These are phyloP conservation scores for Metschnikowia picachoensis DNA, from an alignment of 805 yeast species.

Conservation along the genomic window DNA sequence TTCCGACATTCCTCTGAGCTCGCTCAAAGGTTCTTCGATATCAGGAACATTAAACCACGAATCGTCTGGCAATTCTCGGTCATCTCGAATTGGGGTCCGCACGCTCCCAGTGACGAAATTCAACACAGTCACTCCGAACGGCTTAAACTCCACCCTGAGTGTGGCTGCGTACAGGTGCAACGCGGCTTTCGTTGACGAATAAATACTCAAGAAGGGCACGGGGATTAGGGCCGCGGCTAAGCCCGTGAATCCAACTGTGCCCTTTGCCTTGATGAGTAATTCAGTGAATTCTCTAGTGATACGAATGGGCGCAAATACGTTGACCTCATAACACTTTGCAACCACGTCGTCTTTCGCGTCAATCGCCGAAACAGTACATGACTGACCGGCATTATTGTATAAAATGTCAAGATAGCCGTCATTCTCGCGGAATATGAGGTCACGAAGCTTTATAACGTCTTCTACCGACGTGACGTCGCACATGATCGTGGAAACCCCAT, in stretches of 20 bases:
- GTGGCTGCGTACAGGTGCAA: conserved; percentile 65
- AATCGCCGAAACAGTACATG: conserved; percentile 65
- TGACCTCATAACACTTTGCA: conserved; percentile 53
- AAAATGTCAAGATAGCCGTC: conserved; percentile 53
- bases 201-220: conserved; percentile 66
- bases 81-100: conserved; percentile 63
- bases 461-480: conserved; percentile 56
- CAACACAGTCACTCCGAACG: conserved; percentile 66
- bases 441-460: conserved; percentile 43
- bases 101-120: conserved; percentile 77
- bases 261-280: conserved; percentile 58
- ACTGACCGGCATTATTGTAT: conserved; percentile 73
- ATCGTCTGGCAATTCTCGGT: conserved; percentile 48
- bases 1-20: conserved; percentile 55
- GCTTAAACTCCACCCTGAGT: conserved; percentile 61
- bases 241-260: conserved; percentile 71
- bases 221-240: conserved; percentile 62
- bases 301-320: conserved; percentile 68
- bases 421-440: conserved; percentile 38
- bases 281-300: conserved; percentile 54
- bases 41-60: conserved; percentile 52
- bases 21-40: conserved; percentile 44
- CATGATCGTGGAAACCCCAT: conserved; percentile 42
- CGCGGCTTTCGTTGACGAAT: conserved; percentile 70
- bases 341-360: conserved; percentile 57